Evolutionary conservation across 2,329 filamentous ascomycete species (phyloP).

Genomic region (Penicillium sp.): DNA sequence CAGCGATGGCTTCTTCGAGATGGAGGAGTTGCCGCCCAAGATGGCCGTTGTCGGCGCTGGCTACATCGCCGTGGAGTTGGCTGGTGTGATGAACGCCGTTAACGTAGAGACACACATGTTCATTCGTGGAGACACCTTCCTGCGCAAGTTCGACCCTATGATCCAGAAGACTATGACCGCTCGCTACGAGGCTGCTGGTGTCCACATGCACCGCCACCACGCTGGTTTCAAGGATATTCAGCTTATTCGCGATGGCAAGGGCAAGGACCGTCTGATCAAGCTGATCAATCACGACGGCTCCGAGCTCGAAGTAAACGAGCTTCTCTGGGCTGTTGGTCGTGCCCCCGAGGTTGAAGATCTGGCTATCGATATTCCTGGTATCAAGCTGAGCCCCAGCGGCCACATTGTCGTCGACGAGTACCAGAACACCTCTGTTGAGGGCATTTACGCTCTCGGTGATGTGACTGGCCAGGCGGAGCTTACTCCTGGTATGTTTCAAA

Average conservation of each 20-base stretch:
- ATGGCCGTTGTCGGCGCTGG: slow-evolving; percentile 52
- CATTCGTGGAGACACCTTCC: slow-evolving; percentile 48
- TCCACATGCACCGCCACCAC: slow-evolving; percentile 49
- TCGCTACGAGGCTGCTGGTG: slow-evolving; percentile 49
- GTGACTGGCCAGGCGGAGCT: slow-evolving; percentile 52
- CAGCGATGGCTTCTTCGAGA: slow-evolving; percentile 52
- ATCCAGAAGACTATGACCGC: slow-evolving; percentile 52
- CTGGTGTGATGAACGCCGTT: slow-evolving; percentile 50
- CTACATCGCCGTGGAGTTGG: slow-evolving; percentile 53
- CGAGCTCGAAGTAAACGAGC: slow-evolving; percentile 48
- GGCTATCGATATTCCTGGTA: slow-evolving; percentile 41
- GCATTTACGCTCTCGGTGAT: slow-evolving; percentile 52
- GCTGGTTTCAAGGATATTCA: slow-evolving; percentile 49
- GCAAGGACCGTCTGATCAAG: slow-evolving; percentile 48
- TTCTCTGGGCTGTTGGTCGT: slow-evolving; percentile 52
- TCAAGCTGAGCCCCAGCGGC: slow-evolving; percentile 41
- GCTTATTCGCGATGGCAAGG: slow-evolving; percentile 46
- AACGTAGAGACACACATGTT: slow-evolving; percentile 53
- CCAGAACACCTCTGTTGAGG: slow-evolving; percentile 49
- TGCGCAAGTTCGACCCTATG: slow-evolving; percentile 54
- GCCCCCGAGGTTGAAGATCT: slow-evolving; percentile 46
- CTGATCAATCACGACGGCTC: slow-evolving; percentile 44
- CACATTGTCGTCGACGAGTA: slow-evolving; percentile 50
- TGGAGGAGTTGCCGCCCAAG: slow-evolving; percentile 51
- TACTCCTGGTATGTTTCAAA: slow-evolving; percentile 43